phyloP scores from a whole-genome alignment of 2,329 filamentous ascomycete genomes.

The Proliferodiscus dingleyae region DNA sequence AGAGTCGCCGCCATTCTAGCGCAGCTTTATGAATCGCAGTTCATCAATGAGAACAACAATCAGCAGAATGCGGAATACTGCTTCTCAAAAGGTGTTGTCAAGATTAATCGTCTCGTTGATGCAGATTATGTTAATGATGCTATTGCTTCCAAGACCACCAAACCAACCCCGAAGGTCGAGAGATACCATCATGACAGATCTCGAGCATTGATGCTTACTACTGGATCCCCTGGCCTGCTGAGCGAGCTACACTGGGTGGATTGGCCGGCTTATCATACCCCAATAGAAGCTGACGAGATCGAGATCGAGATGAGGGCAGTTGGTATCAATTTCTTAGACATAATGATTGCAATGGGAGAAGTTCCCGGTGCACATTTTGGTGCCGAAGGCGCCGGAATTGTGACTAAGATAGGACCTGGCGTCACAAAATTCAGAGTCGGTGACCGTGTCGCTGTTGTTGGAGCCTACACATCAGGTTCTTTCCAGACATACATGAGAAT shows the following conservation, averaged over 20 bases:
- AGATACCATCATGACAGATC: not conserved
- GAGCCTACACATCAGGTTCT: constrained; percentile 30
- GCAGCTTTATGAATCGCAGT: constrained; percentile 16
- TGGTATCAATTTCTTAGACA: constrained; percentile 34
- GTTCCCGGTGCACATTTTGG: constrained; percentile 28
- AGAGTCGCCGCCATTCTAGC: constrained; percentile 11
- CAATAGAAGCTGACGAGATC: constrained; percentile 18
- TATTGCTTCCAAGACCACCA: not conserved
- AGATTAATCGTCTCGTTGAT: not conserved
- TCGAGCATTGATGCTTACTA: constrained; percentile 12
- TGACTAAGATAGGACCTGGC: constrained; percentile 28
- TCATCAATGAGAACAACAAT: constrained; percentile 3
- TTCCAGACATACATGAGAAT: constrained; percentile 28
- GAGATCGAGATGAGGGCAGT: constrained; percentile 30
- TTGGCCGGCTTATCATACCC: constrained; percentile 18
- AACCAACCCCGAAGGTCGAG: not conserved
- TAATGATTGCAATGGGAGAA: constrained; percentile 35
- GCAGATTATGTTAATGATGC: not conserved
- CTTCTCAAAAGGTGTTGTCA: not conserved
- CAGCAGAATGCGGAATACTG: not conserved
- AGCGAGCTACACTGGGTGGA: constrained; percentile 26
- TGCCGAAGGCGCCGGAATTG: constrained; percentile 33
- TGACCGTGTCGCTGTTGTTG: constrained; percentile 30
- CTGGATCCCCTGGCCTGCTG: constrained; percentile 23
- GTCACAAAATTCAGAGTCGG: constrained; percentile 29